These are phyloP conservation scores for Boletus rubescentipes DNA, from an alignment of 768 basidiomycete species.

Conservation along the genomic window DNA sequence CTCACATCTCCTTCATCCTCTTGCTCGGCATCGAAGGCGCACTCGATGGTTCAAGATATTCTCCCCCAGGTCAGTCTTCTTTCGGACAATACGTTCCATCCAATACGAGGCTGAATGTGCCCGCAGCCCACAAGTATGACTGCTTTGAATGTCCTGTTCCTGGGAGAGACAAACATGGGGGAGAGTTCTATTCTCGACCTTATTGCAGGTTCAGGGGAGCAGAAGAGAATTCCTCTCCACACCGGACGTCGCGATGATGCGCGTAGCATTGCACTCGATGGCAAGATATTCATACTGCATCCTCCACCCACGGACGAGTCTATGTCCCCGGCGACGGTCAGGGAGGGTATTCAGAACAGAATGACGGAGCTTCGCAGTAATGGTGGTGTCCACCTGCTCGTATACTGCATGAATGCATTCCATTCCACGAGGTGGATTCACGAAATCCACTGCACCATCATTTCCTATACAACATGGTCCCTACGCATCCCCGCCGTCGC, in stretches of 20 bases:
- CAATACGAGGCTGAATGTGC: slow-evolving; percentile 3
- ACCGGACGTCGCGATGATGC: not conserved
- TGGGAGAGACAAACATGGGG: slow-evolving; percentile 23
- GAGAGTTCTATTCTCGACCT: slow-evolving; percentile 21
- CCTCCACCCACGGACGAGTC: slow-evolving; percentile 4
- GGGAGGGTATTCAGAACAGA: slow-evolving; percentile 2
- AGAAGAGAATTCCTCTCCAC: not conserved
- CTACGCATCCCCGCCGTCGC: slow-evolving; percentile 15
- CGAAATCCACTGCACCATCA: slow-evolving; percentile 8
- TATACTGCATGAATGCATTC: slow-evolving; percentile 21
- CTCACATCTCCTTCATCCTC: slow-evolving; percentile 12
- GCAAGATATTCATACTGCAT: slow-evolving; percentile 16
- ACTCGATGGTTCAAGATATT: slow-evolving; percentile 7
- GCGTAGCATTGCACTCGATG: slow-evolving; percentile 12
- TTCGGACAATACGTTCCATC: not conserved
- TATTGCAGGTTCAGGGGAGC: slow-evolving; percentile 7
- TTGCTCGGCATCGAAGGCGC: slow-evolving; percentile 7
- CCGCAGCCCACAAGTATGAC: slow-evolving; percentile 7
- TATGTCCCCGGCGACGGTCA: not conserved
- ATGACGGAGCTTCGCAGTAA: slow-evolving; percentile 13
- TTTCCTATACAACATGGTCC: not conserved
- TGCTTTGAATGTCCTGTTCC: slow-evolving; percentile 17
- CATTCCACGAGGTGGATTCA: slow-evolving; percentile 14
- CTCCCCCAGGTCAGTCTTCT: slow-evolving; percentile 11
- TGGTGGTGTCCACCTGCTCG: slow-evolving; percentile 18